Evolutionary conservation across 805 yeast genomes (phyloP).

Genomic region (Pichia cephalocereana): DNA sequence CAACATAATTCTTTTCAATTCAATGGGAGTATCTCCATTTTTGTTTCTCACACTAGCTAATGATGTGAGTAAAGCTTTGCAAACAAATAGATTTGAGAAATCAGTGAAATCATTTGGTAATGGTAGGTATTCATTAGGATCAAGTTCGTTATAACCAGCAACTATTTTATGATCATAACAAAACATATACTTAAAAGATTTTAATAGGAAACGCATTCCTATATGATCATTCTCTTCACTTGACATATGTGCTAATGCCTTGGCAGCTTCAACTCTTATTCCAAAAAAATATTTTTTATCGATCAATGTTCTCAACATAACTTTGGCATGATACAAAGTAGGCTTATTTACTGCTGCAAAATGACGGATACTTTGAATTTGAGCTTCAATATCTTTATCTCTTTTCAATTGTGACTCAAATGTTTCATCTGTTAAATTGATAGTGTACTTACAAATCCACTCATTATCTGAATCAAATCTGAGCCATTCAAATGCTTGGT

Average conservation of each 20-base stretch:
- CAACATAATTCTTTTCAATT: conserved; percentile 52
- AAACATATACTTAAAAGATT: conserved; percentile 57
- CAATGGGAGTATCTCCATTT: conserved; percentile 47
- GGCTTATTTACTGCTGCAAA: conserved; percentile 58
- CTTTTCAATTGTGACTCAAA: conserved; percentile 87
- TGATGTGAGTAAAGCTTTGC: conserved; percentile 56
- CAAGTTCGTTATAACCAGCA: conserved; percentile 18
- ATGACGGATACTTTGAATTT: conserved; percentile 67
- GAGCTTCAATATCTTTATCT: conserved; percentile 96
- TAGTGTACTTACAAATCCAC: conserved; percentile 79
- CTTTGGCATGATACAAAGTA: conserved; percentile 58
- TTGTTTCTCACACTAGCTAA: conserved; percentile 54
- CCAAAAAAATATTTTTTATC: conserved; percentile 86
- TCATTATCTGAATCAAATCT: conserved; percentile 97
- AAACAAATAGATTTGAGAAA: conserved; percentile 58
- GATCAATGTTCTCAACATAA: conserved; percentile 69
- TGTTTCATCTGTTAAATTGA: conserved; percentile 93
- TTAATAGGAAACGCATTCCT: conserved; percentile 65
- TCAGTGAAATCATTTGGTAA: conserved; percentile 73
- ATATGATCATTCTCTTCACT: conserved; percentile 50
- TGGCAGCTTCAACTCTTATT: conserved; percentile 78
- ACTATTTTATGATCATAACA: conserved; percentile 51
- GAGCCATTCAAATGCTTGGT: conserved; percentile 95
- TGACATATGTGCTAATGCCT: conserved; percentile 63
- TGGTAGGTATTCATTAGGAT: conserved; percentile 46